phyloP scores from a whole-genome alignment of 345 rosid genomes.

The Brassica carinata region DNA sequence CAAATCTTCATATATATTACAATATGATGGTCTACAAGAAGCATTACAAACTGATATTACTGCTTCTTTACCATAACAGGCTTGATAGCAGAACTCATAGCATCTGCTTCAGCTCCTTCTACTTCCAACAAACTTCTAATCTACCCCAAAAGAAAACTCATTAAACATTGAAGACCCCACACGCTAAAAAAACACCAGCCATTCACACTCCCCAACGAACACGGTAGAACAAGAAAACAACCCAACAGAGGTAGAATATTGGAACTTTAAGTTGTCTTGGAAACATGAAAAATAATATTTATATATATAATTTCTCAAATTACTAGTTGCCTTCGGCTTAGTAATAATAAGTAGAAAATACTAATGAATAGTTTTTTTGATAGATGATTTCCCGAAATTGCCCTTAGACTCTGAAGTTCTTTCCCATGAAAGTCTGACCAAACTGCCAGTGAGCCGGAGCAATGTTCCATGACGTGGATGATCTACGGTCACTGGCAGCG shows the following conservation, averaged over 20 bases:
- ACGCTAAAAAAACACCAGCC: slow-evolving; percentile 25
- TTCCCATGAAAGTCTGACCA: slow-evolving; percentile 72
- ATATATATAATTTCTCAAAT: slow-evolving; percentile 9
- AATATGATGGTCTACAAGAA: slow-evolving; percentile 22
- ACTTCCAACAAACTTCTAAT: slow-evolving; percentile 25
- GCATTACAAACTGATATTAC: slow-evolving; percentile 22
- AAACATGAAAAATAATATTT: slow-evolving; percentile 4
- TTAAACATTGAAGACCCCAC: slow-evolving; percentile 29
- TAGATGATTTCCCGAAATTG: slow-evolving; percentile 9
- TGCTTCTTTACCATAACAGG: slow-evolving; percentile 12
- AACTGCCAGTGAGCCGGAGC: slow-evolving; percentile 71
- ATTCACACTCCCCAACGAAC: slow-evolving; percentile 36
- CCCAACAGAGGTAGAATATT: slow-evolving; percentile 26
- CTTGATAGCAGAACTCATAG: slow-evolving; percentile 7
- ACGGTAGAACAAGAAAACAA: neutral
- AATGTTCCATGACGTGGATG: slow-evolving; percentile 71
- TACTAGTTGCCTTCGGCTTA: slow-evolving; percentile 38
- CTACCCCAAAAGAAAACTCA: slow-evolving; percentile 25
- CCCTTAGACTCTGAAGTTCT: slow-evolving; percentile 61
- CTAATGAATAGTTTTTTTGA: neutral
- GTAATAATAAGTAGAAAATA: slow-evolving; percentile 8
- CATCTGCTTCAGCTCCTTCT: slow-evolving; percentile 26
- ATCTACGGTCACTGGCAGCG: slow-evolving; percentile 65
- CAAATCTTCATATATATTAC: slow-evolving; percentile 17
- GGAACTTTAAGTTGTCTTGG: slow-evolving; percentile 22